These are phyloP conservation scores for Pseudogymnoascus sp. DNA, from an alignment of 2,329 filamentous ascomycete genomes.

Conservation along the genomic window DNA sequence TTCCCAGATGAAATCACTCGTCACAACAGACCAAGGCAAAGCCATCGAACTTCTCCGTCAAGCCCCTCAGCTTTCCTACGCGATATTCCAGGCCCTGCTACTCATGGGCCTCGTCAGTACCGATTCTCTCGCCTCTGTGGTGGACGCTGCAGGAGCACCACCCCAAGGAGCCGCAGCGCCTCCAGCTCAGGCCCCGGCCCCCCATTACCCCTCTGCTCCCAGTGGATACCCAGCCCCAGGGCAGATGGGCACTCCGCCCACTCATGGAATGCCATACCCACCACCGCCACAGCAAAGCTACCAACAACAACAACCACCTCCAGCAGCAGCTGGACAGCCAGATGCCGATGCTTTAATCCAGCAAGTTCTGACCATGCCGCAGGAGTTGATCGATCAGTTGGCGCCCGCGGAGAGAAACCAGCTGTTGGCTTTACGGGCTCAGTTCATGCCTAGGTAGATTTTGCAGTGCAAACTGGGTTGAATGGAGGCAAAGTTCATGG, in stretches of 20 bases:
- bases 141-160: constrained; percentile 46
- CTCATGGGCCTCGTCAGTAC: constrained; percentile 89
- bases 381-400: constrained; percentile 70
- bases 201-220: constrained; percentile 27
- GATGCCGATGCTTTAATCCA: constrained; percentile 68
- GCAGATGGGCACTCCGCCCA: constrained; percentile 38
- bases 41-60: constrained; percentile 80
- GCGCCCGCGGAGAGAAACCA: constrained; percentile 69
- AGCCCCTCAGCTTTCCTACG: constrained; percentile 87
- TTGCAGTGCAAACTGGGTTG: not conserved
- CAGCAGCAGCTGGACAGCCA: constrained; percentile 34
- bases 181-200: not conserved
- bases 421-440: constrained; percentile 67
- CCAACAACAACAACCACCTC: constrained; percentile 35
- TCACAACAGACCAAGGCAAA: constrained; percentile 70
- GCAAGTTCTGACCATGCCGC: constrained; percentile 72
- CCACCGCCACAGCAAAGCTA: constrained; percentile 37
- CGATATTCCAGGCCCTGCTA: constrained; percentile 87
- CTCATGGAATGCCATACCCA: constrained; percentile 29
- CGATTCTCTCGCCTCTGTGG: constrained; percentile 69
- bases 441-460: constrained; percentile 35
- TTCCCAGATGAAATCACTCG: constrained; percentile 85
- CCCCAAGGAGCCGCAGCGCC: not conserved
- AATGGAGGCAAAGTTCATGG: not conserved
- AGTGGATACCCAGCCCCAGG: constrained; percentile 29